Evolutionary conservation across 495 filamentous ascomycete genomes (phyloP).

Genomic region (Lasiosphaeria hispida): DNA sequence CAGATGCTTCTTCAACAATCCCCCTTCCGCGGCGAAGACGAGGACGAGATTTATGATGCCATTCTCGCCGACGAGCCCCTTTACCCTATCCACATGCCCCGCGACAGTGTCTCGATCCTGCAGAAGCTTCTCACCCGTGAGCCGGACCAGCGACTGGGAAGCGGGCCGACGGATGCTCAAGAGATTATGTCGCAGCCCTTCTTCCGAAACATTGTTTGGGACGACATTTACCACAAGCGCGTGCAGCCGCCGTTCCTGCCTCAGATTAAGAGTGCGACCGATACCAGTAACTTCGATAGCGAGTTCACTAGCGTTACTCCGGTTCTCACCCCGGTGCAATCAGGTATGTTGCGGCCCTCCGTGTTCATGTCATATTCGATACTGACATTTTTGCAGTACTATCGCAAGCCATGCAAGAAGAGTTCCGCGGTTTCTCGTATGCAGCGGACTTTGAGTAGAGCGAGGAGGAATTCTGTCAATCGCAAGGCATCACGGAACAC

Average conservation of each 20-base stretch:
- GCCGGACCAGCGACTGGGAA: conserved; percentile 86
- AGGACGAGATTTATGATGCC: conserved; percentile 99
- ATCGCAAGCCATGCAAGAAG: conserved; percentile 98
- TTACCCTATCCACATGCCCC: conserved; percentile 98
- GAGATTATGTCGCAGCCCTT: conserved; percentile 99
- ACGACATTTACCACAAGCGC: conserved; percentile 94
- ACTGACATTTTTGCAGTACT: conserved; percentile 59
- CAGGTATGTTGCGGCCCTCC: conserved; percentile 62
- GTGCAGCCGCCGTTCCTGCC: conserved; percentile 86
- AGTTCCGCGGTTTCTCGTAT: conserved; percentile 99
- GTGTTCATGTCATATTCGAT: neutral
- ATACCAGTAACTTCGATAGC: conserved; percentile 98
- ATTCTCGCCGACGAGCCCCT: conserved; percentile 97
- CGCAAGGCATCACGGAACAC: neutral
- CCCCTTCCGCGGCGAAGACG: conserved; percentile 97
- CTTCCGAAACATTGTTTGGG: conserved; percentile 97
- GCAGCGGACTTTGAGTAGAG: conserved; percentile 50
- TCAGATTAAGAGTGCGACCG: conserved; percentile 81
- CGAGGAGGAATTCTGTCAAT: neutral
- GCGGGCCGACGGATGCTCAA: conserved; percentile 95
- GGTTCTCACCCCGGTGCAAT: conserved; percentile 94
- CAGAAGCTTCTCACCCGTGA: conserved; percentile 97
- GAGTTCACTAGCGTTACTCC: conserved; percentile 99
- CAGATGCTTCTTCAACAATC: conserved; percentile 99
- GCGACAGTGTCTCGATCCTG: conserved; percentile 94